Evolutionary conservation across 257 asterid genomes (phyloP).

Genomic region (Solanum virginianum): DNA sequence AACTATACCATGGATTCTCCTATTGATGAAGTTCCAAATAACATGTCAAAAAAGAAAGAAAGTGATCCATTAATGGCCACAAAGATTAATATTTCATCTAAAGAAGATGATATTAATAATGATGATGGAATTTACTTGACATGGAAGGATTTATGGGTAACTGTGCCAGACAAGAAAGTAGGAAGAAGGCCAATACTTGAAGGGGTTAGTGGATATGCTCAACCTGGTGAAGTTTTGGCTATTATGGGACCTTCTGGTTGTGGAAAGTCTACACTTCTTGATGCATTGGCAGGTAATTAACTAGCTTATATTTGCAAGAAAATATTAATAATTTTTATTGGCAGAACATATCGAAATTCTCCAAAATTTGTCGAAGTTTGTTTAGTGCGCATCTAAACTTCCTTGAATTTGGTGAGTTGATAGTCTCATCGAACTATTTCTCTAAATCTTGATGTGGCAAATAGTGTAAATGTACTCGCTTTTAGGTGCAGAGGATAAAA

Average conservation of each 20-base stretch:
- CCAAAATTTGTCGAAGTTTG: too few relatives aligned
- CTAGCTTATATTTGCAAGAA: too few relatives aligned
- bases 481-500: too few relatives aligned
- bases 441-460: too few relatives aligned
- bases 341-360: too few relatives aligned
- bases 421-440: too few relatives aligned
- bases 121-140: constrained; percentile 27
- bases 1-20: not conserved
- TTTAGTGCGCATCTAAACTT: too few relatives aligned
- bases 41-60: not conserved
- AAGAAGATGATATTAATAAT: not conserved
- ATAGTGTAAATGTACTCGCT: too few relatives aligned
- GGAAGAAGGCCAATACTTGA: constrained; percentile 31
- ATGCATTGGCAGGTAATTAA: constrained; percentile 38
- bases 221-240: constrained; percentile 41
- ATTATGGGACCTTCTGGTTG: constrained; percentile 67
- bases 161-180: constrained; percentile 22
- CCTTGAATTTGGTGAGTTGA: too few relatives aligned
- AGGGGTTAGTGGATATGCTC: constrained; percentile 40
- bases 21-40: not conserved
- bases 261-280: constrained; percentile 65
- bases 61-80: not conserved
- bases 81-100: not conserved
- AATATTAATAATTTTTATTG: too few relatives aligned
- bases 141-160: constrained; percentile 48